Evolutionary conservation across 176 grass and related monocot genomes (phyloP).

Genomic region (Zea mays): DNA sequence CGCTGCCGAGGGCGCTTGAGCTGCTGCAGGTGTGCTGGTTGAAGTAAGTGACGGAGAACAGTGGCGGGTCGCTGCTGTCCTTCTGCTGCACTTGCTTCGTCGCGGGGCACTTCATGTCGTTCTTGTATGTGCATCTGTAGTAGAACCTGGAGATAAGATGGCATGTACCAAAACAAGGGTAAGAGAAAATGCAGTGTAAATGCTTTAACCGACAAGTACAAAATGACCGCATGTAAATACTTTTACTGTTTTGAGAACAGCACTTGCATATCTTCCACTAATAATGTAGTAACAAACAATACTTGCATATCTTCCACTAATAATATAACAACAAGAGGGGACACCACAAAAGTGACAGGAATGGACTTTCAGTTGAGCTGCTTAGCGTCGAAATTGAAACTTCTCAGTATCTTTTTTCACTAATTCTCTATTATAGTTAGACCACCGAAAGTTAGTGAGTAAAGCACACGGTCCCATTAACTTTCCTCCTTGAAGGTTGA

Average conservation of each 20-base stretch:
- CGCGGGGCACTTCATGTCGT: slow-evolving; percentile 50
- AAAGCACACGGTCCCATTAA: slow-evolving; percentile 1
- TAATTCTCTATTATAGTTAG: not conserved
- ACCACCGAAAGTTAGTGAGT: not conserved
- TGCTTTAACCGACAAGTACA: not conserved
- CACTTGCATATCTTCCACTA: no score
- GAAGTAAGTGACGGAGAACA: slow-evolving; percentile 50
- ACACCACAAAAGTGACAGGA: not conserved
- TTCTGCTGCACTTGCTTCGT: slow-evolving; percentile 60
- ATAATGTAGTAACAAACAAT: no score
- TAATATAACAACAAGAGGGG: not conserved
- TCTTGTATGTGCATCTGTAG: slow-evolving; percentile 56
- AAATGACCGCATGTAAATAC: no score
- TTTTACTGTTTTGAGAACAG: no score
- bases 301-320: not conserved
- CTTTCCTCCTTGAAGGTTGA: not conserved
- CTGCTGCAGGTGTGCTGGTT: slow-evolving; percentile 54
- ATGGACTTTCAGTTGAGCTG: not conserved
- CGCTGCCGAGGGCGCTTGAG: slow-evolving; percentile 13
- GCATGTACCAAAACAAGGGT: not conserved
- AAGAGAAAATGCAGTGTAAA: not conserved
- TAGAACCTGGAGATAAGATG: slow-evolving; percentile 47
- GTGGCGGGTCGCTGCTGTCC: slow-evolving; percentile 35
- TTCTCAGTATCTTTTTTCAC: not conserved
- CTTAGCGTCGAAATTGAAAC: not conserved